A percentile compares a stretch with the other conserved stretches of the same genome.
Conservation (phyloP, 169 alveolate species). For the Theileria orientalis region DNA sequence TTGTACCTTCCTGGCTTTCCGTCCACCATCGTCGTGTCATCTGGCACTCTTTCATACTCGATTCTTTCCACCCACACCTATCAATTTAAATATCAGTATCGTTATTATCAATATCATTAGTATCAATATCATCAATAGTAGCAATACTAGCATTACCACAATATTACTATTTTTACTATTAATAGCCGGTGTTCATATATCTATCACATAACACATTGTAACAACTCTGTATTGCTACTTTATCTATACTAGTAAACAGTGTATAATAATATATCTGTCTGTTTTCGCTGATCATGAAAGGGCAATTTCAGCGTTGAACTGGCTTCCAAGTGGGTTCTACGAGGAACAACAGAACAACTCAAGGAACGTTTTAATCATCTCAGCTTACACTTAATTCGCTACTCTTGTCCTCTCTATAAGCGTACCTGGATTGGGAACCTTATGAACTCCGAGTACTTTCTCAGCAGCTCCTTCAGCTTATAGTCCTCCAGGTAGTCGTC, state of each 20-base stretch:
- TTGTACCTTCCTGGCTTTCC: conserved; percentile 75
- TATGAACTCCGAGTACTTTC: conserved; percentile 93
- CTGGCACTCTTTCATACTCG: conserved; percentile 86
- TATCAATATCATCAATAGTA: not conserved
- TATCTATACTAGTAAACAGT: too few species aligned
- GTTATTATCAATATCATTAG: not conserved
- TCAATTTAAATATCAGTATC: not conserved
- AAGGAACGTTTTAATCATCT: conserved; percentile 18
- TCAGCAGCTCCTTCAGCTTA: conserved; percentile 87
- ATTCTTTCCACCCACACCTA: conserved; percentile 83
- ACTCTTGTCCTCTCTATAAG: not conserved
- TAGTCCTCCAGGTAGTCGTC: conserved; percentile 94
- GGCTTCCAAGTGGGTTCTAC: conserved; percentile 50
- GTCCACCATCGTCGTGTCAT: conserved; percentile 74
- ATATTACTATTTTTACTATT: conserved; percentile 21
- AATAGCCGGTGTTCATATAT: too few species aligned
- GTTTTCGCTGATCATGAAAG: conserved; percentile 29
- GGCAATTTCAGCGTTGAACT: not conserved
- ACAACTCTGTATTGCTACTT: too few species aligned
- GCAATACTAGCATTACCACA: not conserved
- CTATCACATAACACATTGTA: too few species aligned
- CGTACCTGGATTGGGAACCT: conserved; percentile 93
- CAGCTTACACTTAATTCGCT: too few species aligned
- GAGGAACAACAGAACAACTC: conserved; percentile 21
- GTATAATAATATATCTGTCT: too few species aligned